Evolutionary conservation across 2,329 filamentous ascomycete genomes (phyloP).

Genomic region (Cladosporium sp.): DNA sequence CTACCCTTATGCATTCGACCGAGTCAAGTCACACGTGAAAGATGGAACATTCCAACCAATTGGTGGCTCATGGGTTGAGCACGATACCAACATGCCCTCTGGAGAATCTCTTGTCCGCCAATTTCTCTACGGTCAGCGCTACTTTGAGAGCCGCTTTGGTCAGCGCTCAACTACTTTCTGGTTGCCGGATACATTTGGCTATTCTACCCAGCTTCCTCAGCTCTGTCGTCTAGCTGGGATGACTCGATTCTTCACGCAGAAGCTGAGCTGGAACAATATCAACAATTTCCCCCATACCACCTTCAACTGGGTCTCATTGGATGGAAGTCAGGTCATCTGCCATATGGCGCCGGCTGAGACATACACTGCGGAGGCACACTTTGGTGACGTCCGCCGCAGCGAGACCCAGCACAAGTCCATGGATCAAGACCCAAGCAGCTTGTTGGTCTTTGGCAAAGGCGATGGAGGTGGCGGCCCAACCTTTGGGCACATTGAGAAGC

Average conservation of each 20-base stretch:
- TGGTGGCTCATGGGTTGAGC: conserved; percentile 97
- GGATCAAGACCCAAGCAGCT: conserved; percentile 83
- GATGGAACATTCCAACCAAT: conserved; percentile 90
- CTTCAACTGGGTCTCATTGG: conserved; percentile 96
- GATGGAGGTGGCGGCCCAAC: conserved; percentile 95
- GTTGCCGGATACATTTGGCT: conserved; percentile 97
- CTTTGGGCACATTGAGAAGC: conserved; percentile 89
- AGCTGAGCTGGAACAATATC: conserved; percentile 99
- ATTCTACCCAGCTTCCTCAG: conserved; percentile 91
- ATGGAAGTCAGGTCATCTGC: conserved; percentile 93
- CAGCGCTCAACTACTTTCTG: conserved; percentile 87
- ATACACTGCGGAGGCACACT: conserved; percentile 90
- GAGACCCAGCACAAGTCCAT: conserved; percentile 91
- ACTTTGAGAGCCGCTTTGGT: conserved; percentile 91
- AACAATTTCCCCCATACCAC: conserved; percentile 98
- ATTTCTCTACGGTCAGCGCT: conserved; percentile 91
- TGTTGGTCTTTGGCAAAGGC: conserved; percentile 93
- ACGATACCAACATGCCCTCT: conserved; percentile 95
- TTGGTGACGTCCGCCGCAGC: conserved; percentile 88
- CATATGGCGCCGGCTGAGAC: conserved; percentile 97
- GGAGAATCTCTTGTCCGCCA: conserved; percentile 91
- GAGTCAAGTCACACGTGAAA: conserved; percentile 86
- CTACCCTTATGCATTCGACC: conserved; percentile 83
- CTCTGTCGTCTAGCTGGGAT: conserved; percentile 91
- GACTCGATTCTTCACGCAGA: conserved; percentile 95